Evolutionary conservation across 495 filamentous ascomycete genomes (phyloP), one percentile per base, ranked within the genome.

Genomic region (Penicillium lagena): DNA sequence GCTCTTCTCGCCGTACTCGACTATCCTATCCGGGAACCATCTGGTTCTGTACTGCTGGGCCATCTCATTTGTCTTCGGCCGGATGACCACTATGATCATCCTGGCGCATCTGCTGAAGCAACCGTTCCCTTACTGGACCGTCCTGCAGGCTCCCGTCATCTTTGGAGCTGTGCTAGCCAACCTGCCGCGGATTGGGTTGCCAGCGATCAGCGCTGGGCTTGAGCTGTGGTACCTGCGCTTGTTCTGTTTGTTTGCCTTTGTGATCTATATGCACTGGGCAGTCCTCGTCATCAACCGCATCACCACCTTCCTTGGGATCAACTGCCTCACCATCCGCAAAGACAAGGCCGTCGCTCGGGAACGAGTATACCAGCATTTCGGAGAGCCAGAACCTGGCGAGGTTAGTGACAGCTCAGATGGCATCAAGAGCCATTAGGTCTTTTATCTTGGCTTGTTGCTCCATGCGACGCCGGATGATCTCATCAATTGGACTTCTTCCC

Each of bases 11-110:
- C 89, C 90, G 1, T 77, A 95, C 67, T 93, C 89, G 22, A 82
- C 78, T 2, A 61, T 97, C 12, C 70, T 94, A 55, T 61, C 64
- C 10, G 80, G 93, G 32, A 96, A 96, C 67, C 83, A 86, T 51
- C 76, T 99, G 2, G 82, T 95, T 7, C 78, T 97, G 9, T 96
- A 95, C 64, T 96, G 93, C 72, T 72, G 93, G 37, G 90, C 86
- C 40, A 88, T 97, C 77, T 86, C 85, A 17, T 90, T 97, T 50
- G 93, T 97, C 46, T 97, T 97, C 61, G 93, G 93, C n/a, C 87
- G 93, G 45, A 95, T 99, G 90, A 97, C 94, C 2, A 99, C 93
- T 40, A 97, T 96, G 73, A 97, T 97, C 65, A 97, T 99, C 59
- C 80, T 99, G 12, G 91, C 94, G 9, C 93, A 99, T 62, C 71